These are phyloP conservation scores for Litchi chinensis DNA, from an alignment of 345 rosid species.

Conservation along the genomic window DNA sequence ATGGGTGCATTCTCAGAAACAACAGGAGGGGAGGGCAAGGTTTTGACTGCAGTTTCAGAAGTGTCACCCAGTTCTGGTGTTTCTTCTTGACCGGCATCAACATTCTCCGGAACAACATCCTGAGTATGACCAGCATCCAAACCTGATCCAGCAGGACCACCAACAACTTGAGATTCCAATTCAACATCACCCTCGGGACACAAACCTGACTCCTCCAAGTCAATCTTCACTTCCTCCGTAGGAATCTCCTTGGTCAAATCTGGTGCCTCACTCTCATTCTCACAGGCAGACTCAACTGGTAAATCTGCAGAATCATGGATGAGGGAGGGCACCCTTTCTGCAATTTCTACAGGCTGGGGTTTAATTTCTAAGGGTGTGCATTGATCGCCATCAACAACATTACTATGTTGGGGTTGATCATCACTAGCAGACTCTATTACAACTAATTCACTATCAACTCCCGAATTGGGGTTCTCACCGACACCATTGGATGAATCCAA, in stretches of 20 bases:
- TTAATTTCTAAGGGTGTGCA: background rate
- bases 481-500: constrained; percentile 3
- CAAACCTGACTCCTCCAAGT: constrained; percentile 8
- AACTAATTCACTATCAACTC: constrained; percentile 6
- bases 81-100: constrained; percentile 38
- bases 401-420: background rate
- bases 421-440: background rate
- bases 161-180: constrained; percentile 29
- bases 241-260: constrained; percentile 20
- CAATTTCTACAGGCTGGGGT: background rate
- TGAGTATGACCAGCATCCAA: constrained; percentile 23
- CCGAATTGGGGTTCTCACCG: constrained; percentile 16
- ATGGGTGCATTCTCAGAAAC: constrained; percentile 18
- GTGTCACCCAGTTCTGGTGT: constrained; percentile 27
- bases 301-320: background rate
- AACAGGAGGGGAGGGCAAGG: constrained; percentile 19
- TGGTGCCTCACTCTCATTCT: background rate
- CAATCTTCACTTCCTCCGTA: constrained; percentile 1
- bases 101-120: constrained; percentile 29
- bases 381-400: background rate
- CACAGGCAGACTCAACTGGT: background rate
- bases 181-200: constrained; percentile 6
- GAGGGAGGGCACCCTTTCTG: background rate
- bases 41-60: constrained; percentile 30
- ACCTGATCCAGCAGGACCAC: constrained; percentile 24